phyloP scores from a whole-genome alignment of 129 eudicot genomes.

The Arctium lappa region DNA sequence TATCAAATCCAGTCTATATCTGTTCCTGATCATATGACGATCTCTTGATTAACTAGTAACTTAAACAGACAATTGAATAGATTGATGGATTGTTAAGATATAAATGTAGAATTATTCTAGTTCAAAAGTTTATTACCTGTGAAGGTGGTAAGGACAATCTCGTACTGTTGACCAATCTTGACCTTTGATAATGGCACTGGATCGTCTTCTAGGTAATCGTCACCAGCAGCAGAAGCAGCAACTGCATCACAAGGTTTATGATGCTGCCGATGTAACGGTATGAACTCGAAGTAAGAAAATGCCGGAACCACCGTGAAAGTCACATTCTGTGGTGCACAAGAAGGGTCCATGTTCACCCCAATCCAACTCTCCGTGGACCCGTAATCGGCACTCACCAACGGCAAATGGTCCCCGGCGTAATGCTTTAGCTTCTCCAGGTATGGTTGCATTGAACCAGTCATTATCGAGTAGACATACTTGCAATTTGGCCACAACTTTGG shows the following conservation, averaged over 20 bases:
- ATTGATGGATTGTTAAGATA: too few species aligned
- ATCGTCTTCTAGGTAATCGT: slow-evolving; percentile 57
- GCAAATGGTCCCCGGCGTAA: slow-evolving; percentile 66
- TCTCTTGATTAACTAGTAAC: not conserved
- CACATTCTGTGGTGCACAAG: slow-evolving; percentile 54
- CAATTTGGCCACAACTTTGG: slow-evolving; percentile 77
- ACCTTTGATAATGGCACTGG: slow-evolving; percentile 70
- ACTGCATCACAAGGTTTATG: not conserved
- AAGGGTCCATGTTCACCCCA: slow-evolving; percentile 75
- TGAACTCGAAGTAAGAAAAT: slow-evolving; percentile 77
- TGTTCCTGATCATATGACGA: too few species aligned
- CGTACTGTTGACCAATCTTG: slow-evolving; percentile 72
- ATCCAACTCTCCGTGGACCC: slow-evolving; percentile 96
- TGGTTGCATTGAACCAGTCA: slow-evolving; percentile 92
- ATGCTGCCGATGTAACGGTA: slow-evolving; percentile 52
- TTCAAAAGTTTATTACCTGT: slow-evolving; percentile 41
- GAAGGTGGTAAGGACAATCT: slow-evolving; percentile 77
- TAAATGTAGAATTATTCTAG: not conserved
- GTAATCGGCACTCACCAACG: slow-evolving; percentile 82
- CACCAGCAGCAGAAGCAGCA: slow-evolving; percentile 2
- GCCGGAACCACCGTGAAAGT: slow-evolving; percentile 75
- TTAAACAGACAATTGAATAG: not conserved
- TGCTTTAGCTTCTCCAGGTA: slow-evolving; percentile 63
- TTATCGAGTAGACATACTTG: slow-evolving; percentile 68
- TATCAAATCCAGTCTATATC: not conserved